Evolutionary conservation across 2,329 filamentous ascomycete genomes (phyloP).

Genomic region (Fusarium palustre): DNA sequence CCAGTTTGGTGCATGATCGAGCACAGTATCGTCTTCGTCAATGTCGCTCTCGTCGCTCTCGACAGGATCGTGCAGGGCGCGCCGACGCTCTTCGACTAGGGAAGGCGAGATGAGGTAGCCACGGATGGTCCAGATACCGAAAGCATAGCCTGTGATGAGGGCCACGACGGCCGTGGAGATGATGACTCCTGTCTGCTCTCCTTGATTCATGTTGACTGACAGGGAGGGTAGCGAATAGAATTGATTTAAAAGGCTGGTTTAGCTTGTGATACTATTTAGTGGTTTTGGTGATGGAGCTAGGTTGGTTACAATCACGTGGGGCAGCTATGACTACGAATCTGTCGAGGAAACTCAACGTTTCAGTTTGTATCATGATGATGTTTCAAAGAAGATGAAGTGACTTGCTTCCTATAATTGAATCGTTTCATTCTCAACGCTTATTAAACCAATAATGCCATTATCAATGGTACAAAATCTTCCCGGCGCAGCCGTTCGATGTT

Average conservation of each 20-base stretch:
- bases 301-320: constrained; percentile 40
- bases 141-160: constrained; percentile 81
- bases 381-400: not conserved
- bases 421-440: not conserved
- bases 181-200: constrained; percentile 67
- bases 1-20: constrained; percentile 78
- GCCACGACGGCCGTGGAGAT: constrained; percentile 80
- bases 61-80: constrained; percentile 68
- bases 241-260: not conserved
- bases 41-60: constrained; percentile 78
- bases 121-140: constrained; percentile 78
- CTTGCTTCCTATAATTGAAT: not conserved
- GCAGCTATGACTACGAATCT: not conserved
- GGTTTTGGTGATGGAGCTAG: constrained; percentile 32
- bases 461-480: not conserved
- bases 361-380: not conserved
- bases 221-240: not conserved
- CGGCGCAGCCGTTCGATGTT: constrained; percentile 2
- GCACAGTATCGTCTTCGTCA: constrained; percentile 67
- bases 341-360: constrained; percentile 6
- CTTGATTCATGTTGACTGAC: constrained; percentile 53
- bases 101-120: constrained; percentile 69
- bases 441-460: not conserved
- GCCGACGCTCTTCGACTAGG: constrained; percentile 67
- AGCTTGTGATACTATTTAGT: constrained; percentile 17